phyloP scores from a whole-genome alignment of 2,329 filamentous ascomycete species.

The Chlorencoelia australis region DNA sequence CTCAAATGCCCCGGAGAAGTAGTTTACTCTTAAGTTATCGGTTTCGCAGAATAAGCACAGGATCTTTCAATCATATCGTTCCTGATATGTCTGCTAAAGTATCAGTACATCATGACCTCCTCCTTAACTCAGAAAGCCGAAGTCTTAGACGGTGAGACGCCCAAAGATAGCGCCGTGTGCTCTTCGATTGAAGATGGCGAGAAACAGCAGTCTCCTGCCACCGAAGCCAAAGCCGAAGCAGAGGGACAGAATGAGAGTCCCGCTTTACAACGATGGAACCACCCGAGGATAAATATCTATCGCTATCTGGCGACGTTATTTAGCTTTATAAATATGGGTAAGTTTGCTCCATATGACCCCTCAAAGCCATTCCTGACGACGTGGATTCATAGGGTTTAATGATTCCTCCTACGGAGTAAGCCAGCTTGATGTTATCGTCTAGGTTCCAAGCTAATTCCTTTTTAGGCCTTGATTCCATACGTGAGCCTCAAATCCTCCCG shows the following conservation, averaged over 20 bases:
- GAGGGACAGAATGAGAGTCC: constrained; percentile 6
- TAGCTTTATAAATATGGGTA: constrained; percentile 55
- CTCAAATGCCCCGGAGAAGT: too few species aligned
- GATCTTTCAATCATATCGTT: too few species aligned
- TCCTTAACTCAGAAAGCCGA: too few species aligned
- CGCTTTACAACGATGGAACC: constrained; percentile 50
- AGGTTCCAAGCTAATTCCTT: too few species aligned
- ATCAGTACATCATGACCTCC: too few species aligned
- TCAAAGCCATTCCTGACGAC: background rate
- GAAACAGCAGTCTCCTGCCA: too few species aligned
- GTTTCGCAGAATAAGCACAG: too few species aligned
- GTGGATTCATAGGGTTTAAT: constrained; percentile 7
- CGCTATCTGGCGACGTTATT: constrained; percentile 50
- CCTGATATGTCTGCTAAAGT: too few species aligned
- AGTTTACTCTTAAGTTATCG: too few species aligned
- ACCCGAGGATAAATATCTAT: constrained; percentile 45
- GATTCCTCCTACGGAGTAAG: constrained; percentile 15
- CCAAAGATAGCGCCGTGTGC: background rate
- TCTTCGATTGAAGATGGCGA: background rate
- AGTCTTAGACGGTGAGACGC: too few species aligned
- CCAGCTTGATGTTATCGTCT: too few species aligned
- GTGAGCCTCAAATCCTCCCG: constrained; percentile 19
- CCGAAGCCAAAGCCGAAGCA: background rate
- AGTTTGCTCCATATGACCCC: constrained; percentile 20
- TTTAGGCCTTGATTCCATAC: constrained; percentile 37